These are phyloP conservation scores for Suillus spraguei DNA, from an alignment of 768 basidiomycete species.

Conservation along the genomic window DNA sequence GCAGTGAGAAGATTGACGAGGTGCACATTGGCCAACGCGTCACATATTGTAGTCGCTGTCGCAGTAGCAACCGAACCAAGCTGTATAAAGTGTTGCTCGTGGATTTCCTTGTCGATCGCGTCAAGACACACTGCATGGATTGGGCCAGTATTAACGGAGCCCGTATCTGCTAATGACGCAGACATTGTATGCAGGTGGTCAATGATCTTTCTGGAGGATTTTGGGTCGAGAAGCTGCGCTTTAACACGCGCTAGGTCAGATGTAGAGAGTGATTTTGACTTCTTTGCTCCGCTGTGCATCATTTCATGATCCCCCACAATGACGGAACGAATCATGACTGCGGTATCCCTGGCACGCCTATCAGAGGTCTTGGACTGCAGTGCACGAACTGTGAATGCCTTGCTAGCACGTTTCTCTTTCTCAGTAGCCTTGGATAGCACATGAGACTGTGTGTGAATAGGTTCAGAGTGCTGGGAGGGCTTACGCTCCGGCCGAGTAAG, in stretches of 20 bases:
- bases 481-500: conserved; percentile 36
- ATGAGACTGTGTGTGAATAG: conserved; percentile 20
- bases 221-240: conserved; percentile 63
- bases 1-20: conserved; percentile 60
- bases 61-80: conserved; percentile 51
- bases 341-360: conserved; percentile 64
- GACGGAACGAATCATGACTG: conserved; percentile 62
- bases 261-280: conserved; percentile 45
- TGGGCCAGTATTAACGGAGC: conserved; percentile 39
- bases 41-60: conserved; percentile 50
- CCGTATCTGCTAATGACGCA: conserved; percentile 16
- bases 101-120: conserved; percentile 61
- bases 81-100: conserved; percentile 59
- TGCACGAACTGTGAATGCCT: conserved; percentile 32
- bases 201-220: conserved; percentile 71
- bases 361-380: conserved; percentile 46
- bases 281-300: conserved; percentile 34
- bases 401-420: conserved; percentile 41
- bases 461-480: conserved; percentile 9
- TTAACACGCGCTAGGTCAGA: conserved; percentile 67
- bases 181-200: conserved; percentile 68
- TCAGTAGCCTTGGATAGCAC: conserved; percentile 39
- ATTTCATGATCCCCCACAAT: conserved; percentile 59
- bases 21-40: conserved; percentile 59
- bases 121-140: conserved; percentile 81